Conservation (phyloP, 139 green algal species). For the Volvox reticuliferus region DNA sequence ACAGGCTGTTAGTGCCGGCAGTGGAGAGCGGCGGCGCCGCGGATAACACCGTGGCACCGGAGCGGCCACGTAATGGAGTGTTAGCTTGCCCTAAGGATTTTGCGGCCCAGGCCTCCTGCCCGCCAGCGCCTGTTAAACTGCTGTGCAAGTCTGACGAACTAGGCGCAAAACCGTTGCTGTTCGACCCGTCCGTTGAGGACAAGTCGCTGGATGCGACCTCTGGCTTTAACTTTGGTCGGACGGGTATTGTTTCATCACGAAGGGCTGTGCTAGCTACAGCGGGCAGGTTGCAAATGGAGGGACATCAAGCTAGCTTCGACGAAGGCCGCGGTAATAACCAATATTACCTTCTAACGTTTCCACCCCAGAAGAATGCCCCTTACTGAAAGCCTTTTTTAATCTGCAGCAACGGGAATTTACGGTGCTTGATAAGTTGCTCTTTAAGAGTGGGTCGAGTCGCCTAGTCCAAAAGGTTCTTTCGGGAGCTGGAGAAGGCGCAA, state of each 20-base stretch:
- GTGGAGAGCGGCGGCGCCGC: background rate
- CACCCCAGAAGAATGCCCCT: background rate
- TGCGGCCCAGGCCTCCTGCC: background rate
- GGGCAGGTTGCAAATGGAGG: background rate
- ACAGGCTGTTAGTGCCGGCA: background rate
- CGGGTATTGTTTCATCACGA: background rate
- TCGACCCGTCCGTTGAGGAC: background rate
- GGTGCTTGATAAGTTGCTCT: background rate
- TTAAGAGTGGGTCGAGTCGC: background rate
- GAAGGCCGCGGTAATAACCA: background rate
- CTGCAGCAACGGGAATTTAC: background rate
- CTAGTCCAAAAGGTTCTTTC: no score
- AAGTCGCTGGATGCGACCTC: background rate
- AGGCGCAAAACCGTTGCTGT: background rate
- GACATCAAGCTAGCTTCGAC: background rate
- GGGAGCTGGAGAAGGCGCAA: no score
- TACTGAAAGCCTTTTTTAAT: background rate
- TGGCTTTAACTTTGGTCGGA: background rate
- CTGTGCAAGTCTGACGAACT: background rate
- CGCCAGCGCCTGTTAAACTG: background rate
- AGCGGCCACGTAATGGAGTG: background rate
- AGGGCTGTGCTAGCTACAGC: background rate
- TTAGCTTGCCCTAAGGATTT: background rate
- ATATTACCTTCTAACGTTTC: constrained; percentile 7
- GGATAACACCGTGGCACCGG: background rate